These are phyloP conservation scores for Xerocomus alliaceus DNA, from an alignment of 1,284 basidiomycete genomes.

Conservation along the genomic window DNA sequence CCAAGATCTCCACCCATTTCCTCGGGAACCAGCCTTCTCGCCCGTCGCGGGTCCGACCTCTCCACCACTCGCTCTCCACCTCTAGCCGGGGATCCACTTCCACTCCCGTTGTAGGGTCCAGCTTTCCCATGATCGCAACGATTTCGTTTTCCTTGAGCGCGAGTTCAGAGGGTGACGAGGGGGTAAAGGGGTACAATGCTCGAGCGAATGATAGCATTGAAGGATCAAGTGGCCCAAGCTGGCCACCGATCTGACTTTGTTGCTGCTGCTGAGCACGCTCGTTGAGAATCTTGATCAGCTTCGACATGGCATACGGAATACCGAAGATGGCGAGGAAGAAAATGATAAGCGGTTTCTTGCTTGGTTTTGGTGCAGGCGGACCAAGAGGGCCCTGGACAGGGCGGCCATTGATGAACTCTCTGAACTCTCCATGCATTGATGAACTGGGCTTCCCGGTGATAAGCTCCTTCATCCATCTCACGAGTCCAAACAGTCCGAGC, in stretches of 20 bases:
- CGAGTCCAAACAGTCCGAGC: slow-evolving; percentile 87
- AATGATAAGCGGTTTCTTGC: slow-evolving; percentile 90
- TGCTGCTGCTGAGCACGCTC: slow-evolving; percentile 63
- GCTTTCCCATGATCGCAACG: slow-evolving; percentile 88
- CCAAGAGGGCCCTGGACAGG: slow-evolving; percentile 62
- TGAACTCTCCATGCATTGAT: slow-evolving; percentile 65
- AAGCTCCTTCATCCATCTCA: slow-evolving; percentile 80
- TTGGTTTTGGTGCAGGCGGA: slow-evolving; percentile 61
- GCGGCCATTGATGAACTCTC: slow-evolving; percentile 70
- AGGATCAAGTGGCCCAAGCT: slow-evolving; percentile 71
- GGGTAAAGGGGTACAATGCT: slow-evolving; percentile 8
- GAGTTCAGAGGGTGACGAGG: slow-evolving; percentile 72
- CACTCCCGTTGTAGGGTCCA: slow-evolving; percentile 72
- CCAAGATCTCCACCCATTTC: slow-evolving; percentile 84
- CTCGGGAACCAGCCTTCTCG: slow-evolving; percentile 96
- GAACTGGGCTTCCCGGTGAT: slow-evolving; percentile 57
- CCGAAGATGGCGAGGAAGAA: slow-evolving; percentile 97
- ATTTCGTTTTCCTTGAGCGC: slow-evolving; percentile 89
- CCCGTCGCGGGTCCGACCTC: slow-evolving; percentile 92
- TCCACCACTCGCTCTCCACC: slow-evolving; percentile 92
- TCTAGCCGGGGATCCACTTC: slow-evolving; percentile 78
- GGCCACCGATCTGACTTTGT: slow-evolving; percentile 40
- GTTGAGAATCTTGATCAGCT: slow-evolving; percentile 83
- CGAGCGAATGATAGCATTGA: slow-evolving; percentile 87
- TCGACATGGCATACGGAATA: slow-evolving; percentile 93